Base-by-base conservation (phyloP, 2,329 filamentous ascomycete genomes). In the Pseudonectria foliicola region DNA sequence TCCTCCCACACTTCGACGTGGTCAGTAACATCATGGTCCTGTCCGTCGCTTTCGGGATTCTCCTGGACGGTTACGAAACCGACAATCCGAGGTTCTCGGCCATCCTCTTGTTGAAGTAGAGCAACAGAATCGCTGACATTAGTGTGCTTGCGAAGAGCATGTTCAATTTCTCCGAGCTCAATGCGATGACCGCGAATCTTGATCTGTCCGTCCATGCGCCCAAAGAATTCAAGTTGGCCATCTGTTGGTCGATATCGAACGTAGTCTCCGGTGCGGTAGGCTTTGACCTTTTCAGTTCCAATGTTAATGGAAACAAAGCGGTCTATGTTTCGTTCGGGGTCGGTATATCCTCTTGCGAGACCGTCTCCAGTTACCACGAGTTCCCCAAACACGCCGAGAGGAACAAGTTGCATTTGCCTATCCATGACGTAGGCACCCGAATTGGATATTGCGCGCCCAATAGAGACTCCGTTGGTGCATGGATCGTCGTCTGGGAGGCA, bases 101-200 rank as follows among this genome's bases (percentile, higher is more conserved):
- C 29, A 1, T 32, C 36, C 3, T 40, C 18, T 2, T 38, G 11
- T 4, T 33, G 31, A 1, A 50, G 4, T 1, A 56, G 31, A 2
- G 38, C 42, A 10, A 35, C 48, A 2, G 48, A 46, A 21, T 53
- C 38, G 7, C 39, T 31, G 10, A 53, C 44, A 5, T 15, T 4
- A 3, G 33, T 26, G 8, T 49, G 35, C 2, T 12, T 34, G n/a
- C 37, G 37, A 1, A 55, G 29, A 2, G 31, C 38, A 7, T 46
- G 40, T 12, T 58, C 53, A 6, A 58, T 46, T 12, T 57, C 52
- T 0, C 32, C 44, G 0, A 47, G 33, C 36, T 57, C 54, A 31
- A 58, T 27, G 1, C 55, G 50, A 7, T 57, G 45, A 7, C 55
- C 54, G 26, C 52, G 39, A 7, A 58, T 46, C 38, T 57, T 57